Evolutionary conservation across 371 early-diverging fungal species (phyloP), one percentile per base, ranked within the genome.

Genomic region (Mucor lusitanicus): DNA sequence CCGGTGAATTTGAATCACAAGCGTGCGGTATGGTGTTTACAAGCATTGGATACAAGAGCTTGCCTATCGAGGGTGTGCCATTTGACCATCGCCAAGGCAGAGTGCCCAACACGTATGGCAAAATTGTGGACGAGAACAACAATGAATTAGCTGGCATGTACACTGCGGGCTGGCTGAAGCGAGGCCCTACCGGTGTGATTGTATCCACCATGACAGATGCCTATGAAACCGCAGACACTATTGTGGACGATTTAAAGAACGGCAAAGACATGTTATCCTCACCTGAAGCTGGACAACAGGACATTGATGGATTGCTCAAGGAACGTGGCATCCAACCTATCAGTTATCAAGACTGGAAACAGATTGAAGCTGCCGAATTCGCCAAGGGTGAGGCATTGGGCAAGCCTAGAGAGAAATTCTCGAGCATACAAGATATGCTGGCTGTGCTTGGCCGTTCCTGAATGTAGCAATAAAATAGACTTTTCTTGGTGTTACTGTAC

Each of bases 121-220:
- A 93, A 33, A 88, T 95, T 0, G 3, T 90, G n/a, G 84, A 85
- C 58, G 68, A 33, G 33, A 7, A 61, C 13, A 75, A 83, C 2
- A 68, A 72, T n/a, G 80, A 84, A 56, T 71, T 85, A 2, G 85
- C 87, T 6, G 91, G 92, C 0, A 67, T 94, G 59, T 97, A 97
- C 65, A 92, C 91, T 0, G 77, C 97, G 3, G 98, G 98, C 0
- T 99, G 99, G 99, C 70, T 95, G 25, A 99, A 98, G 73, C 89
- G 92, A 17, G 98, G 99, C 0, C 96, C 98, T 17, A 87, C 87
- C 0, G 99, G 99, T 6, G 96, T 96, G 21, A 94, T 99, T 69
- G 97, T 95, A 0, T 85, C 95, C 0, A 99, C 99, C 15, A 95
- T 97, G 95, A 85, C 88, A 32, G 95, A 97, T 73, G 95, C 96